These are phyloP conservation scores for Aspergillus carbonarius DNA, from an alignment of 2,329 filamentous ascomycete species.

Conservation along the genomic window DNA sequence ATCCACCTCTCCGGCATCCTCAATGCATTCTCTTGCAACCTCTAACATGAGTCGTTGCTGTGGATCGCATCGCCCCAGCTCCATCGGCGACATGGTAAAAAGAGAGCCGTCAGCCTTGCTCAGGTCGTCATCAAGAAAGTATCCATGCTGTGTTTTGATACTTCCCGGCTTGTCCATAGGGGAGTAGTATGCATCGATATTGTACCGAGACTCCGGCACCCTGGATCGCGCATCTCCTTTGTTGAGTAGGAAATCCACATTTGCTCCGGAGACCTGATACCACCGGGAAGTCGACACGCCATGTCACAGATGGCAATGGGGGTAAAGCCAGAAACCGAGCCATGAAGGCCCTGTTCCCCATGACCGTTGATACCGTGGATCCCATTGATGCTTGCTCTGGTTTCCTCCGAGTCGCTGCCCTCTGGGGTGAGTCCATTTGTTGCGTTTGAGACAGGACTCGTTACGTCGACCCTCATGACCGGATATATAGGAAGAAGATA, in stretches of 20 bases:
- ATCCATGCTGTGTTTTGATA: constrained; percentile 12
- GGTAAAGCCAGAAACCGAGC: background rate
- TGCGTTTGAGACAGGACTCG: no score
- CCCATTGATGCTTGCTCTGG: no score
- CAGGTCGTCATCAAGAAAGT: constrained; percentile 31
- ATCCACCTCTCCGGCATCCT: constrained; percentile 26
- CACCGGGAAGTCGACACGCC: constrained; percentile 17
- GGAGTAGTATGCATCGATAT: constrained; percentile 12
- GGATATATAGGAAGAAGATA: no score
- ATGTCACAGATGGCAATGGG: constrained; percentile 17
- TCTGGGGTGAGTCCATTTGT: no score
- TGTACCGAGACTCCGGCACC: constrained; percentile 16
- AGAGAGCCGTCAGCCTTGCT: constrained; percentile 18
- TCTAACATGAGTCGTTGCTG: constrained; percentile 31
- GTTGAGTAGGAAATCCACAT: constrained; percentile 16
- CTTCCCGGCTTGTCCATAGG: background rate
- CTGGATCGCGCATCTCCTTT: constrained; percentile 10
- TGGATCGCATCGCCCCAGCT: constrained; percentile 25
- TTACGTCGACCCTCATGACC: no score
- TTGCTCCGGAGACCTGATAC: constrained; percentile 11
- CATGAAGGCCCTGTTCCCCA: background rate
- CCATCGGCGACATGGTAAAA: constrained; percentile 16
- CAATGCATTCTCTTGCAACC: constrained; percentile 26
- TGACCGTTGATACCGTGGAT: no score
- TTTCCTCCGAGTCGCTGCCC: no score